A percentile compares a stretch with the other conserved stretches of the same genome.
Evolutionary conservation across 2,329 filamentous ascomycete genomes (phyloP).

Genomic region (Fusarium penzigii): DNA sequence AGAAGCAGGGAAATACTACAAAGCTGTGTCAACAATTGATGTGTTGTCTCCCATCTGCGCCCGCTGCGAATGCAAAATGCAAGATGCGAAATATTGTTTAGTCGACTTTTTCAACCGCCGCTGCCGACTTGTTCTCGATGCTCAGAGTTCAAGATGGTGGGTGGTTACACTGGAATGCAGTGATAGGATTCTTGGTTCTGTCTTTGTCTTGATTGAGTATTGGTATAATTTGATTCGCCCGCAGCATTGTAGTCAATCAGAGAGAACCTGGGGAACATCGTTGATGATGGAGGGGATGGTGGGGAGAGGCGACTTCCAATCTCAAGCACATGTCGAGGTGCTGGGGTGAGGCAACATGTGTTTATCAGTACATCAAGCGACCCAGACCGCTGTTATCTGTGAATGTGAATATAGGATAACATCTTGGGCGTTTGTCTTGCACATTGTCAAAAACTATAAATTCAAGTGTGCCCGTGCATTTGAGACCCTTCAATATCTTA

Average conservation of each 20-base stretch:
- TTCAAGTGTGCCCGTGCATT: not conserved
- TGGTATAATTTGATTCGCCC: conserved; percentile 14
- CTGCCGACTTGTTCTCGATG: not conserved
- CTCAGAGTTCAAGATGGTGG: conserved; percentile 11
- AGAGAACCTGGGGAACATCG: conserved; percentile 9
- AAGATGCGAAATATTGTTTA: not conserved
- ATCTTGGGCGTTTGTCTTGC: not conserved
- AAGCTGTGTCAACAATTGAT: not conserved
- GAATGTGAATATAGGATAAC: not conserved
- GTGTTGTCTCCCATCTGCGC: not conserved
- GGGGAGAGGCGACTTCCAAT: conserved; percentile 7
- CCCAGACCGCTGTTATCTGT: not conserved
- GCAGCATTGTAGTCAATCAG: conserved; percentile 4
- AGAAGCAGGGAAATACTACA: not conserved
- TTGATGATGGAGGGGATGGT: conserved; percentile 9
- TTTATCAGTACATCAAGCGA: not conserved
- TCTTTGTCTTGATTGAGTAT: conserved; percentile 8
- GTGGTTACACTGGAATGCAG: conserved; percentile 16
- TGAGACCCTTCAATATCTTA: conserved; percentile 6
- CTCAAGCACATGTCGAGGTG: conserved; percentile 6
- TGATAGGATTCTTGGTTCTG: conserved; percentile 10
- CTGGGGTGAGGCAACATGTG: conserved; percentile 1
- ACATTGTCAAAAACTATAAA: not conserved
- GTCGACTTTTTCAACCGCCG: not conserved
- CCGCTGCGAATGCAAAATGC: not conserved